phyloP scores from a whole-genome alignment of 805 yeast species.

The Clavispora phyllophila region DNA sequence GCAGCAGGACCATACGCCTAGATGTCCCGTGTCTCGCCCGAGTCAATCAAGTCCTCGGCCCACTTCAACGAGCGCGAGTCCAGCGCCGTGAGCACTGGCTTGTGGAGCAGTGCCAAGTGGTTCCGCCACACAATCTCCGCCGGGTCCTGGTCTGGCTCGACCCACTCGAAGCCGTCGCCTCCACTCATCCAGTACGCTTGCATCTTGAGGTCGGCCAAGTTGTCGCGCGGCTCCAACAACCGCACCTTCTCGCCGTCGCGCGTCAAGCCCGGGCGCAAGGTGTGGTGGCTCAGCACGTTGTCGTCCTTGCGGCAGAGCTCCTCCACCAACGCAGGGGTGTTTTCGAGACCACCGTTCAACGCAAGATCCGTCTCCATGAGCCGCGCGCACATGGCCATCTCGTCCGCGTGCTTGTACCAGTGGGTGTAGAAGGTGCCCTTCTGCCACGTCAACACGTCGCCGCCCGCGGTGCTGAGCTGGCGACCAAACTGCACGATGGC shows the following conservation, averaged over 20 bases:
- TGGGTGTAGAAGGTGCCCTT: constrained; percentile 59
- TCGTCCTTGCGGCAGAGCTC: constrained; percentile 35
- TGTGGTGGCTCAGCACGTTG: constrained; percentile 19
- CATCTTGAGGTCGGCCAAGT: constrained; percentile 57
- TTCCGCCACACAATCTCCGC: constrained; percentile 42
- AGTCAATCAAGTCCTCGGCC: constrained; percentile 36
- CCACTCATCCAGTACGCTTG: constrained; percentile 86
- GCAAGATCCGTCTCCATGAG: constrained; percentile 62
- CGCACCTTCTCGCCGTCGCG: constrained; percentile 37
- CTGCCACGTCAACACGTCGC: constrained; percentile 55
- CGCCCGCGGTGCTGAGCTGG: constrained; percentile 41
- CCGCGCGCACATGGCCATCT: constrained; percentile 59
- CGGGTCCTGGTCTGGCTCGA: constrained; percentile 20
- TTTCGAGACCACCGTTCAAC: constrained; percentile 37
- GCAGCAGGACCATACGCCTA: not conserved
- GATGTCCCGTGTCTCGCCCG: not conserved
- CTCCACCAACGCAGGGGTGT: constrained; percentile 25
- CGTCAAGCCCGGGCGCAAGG: constrained; percentile 30
- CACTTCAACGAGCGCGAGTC: constrained; percentile 25
- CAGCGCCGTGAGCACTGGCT: constrained; percentile 12
- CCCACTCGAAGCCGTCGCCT: constrained; percentile 20
- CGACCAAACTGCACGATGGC: constrained; percentile 39
- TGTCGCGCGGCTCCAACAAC: constrained; percentile 34
- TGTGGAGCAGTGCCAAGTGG: constrained; percentile 22
- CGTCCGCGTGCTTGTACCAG: constrained; percentile 64